A percentile compares a stretch with the other conserved stretches of the same genome.
Evolutionary conservation across 2,329 filamentous ascomycete genomes (phyloP).

Genomic region (Tolypocladium amazonense): DNA sequence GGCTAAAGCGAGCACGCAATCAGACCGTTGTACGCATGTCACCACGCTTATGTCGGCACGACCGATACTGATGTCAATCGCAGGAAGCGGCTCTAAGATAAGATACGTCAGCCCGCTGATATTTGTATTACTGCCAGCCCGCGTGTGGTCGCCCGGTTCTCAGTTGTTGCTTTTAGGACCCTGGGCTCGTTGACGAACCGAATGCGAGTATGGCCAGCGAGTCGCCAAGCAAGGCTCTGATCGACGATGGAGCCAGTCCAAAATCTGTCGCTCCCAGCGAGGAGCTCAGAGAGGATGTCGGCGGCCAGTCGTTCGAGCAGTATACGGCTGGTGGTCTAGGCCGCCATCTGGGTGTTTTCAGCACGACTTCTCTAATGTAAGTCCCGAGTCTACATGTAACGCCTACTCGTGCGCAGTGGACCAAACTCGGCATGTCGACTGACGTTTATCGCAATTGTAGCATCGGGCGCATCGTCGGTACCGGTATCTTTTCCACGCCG

Average conservation of each 20-base stretch:
- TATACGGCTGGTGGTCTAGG: not conserved
- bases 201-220: not conserved
- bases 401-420: not conserved
- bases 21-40: not conserved
- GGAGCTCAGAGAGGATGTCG: not conserved
- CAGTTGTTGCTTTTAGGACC: not conserved
- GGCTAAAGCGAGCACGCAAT: not conserved
- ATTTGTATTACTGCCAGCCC: not conserved
- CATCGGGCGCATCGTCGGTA: not conserved
- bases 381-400: too few relatives aligned
- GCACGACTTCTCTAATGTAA: not conserved
- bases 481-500: not conserved
- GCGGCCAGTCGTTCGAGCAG: not conserved
- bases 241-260: not conserved
- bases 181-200: not conserved
- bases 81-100: not conserved
- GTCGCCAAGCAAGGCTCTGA: not conserved
- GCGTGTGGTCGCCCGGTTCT: not conserved
- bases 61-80: not conserved
- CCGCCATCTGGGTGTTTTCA: not conserved
- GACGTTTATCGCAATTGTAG: not conserved
- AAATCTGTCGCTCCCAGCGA: not conserved
- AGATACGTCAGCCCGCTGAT: not conserved
- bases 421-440: not conserved
- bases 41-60: not conserved